Conservation (phyloP, 176 grass and related monocot species). For the barley (Hordeum vulgare) region MorexV3_pseudomolecules_assembly NC_058521.1:9642616-9643115, state of each 20-base stretch:
- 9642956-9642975: slow-evolving; percentile 69
- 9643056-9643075: slow-evolving; percentile 12
- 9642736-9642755: slow-evolving; percentile 94
- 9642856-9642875: slow-evolving; percentile 41
- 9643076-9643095: slow-evolving; percentile 69
- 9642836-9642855: slow-evolving; percentile 27
- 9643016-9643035: not conserved
- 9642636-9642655: slow-evolving; percentile 15
- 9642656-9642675: slow-evolving; percentile 41
- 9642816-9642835: slow-evolving; percentile 38
- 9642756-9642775: slow-evolving; percentile 69
- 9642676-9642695: slow-evolving; percentile 40
- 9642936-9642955: slow-evolving; percentile 48
- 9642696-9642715: slow-evolving; percentile 31
- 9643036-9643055: not conserved
- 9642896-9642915: slow-evolving; percentile 41
- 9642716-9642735: slow-evolving; percentile 44
- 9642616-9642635: slow-evolving; percentile 36
- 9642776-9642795: slow-evolving; percentile 43
- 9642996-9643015: not conserved
- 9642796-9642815: slow-evolving; percentile 32
- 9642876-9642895: not conserved
- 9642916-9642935: slow-evolving; percentile 37
- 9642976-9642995: slow-evolving; percentile 71
- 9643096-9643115: slow-evolving; percentile 59